Evolutionary conservation across 2,329 filamentous ascomycete species (phyloP).

Genomic region (Phoma herbarum): DNA sequence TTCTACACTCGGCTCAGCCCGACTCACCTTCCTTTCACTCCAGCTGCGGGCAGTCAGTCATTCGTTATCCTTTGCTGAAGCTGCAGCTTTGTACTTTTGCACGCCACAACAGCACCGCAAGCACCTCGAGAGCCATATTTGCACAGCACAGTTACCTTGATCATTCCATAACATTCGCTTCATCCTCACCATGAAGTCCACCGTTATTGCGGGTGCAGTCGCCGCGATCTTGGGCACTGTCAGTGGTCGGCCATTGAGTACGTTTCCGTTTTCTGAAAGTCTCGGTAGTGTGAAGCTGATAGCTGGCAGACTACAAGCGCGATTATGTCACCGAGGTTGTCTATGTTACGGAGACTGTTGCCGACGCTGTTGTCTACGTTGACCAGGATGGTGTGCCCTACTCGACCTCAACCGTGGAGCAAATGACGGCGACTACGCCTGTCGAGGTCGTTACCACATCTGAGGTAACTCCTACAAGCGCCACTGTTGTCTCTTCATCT

Average conservation of each 20-base stretch:
- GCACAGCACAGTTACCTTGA: constrained; percentile 28
- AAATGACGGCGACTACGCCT: constrained; percentile 15
- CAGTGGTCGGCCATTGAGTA: constrained; percentile 55
- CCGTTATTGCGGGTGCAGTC: constrained; percentile 49
- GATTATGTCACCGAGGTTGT: constrained; percentile 44
- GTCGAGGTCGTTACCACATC: constrained; percentile 21
- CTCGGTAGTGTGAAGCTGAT: constrained; percentile 18
- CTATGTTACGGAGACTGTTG: constrained; percentile 43
- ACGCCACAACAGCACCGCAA: constrained; percentile 17
- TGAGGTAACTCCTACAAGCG: constrained; percentile 22
- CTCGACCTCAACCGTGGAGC: constrained; percentile 33
- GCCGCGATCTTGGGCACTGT: constrained; percentile 54
- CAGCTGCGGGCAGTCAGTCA: constrained; percentile 37
- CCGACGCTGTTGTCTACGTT: constrained; percentile 44
- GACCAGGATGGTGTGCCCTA: constrained; percentile 43
- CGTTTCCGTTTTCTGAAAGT: constrained; percentile 12
- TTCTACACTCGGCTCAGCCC: constrained; percentile 32
- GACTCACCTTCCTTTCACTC: constrained; percentile 31
- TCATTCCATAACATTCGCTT: constrained; percentile 46
- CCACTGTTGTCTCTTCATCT: constrained; percentile 14
- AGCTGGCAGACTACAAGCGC: constrained; percentile 40
- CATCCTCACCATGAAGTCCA: constrained; percentile 56
- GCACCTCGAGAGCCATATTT: constrained; percentile 24
- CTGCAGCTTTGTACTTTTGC: constrained; percentile 14
- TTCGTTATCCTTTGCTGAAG: constrained; percentile 28